Conservation (phyloP, 805 yeast genomes). For the Nakazawaea siamensis region DNA sequence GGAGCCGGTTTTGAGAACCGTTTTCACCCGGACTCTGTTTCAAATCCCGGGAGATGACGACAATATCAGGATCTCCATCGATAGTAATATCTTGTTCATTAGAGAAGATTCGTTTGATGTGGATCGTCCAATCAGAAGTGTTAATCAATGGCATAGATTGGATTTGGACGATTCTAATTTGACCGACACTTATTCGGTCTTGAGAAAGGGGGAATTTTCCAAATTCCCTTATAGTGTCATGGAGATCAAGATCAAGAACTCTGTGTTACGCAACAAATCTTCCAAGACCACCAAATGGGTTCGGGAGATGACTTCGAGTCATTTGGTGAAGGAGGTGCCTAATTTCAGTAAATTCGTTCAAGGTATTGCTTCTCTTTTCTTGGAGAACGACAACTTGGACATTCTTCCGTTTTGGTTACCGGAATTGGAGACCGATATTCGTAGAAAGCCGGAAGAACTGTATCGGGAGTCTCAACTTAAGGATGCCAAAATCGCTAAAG, state of each 20-base stretch:
- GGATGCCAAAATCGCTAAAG: slow-evolving; percentile 36
- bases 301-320: slow-evolving; percentile 73
- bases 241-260: slow-evolving; percentile 59
- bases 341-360: slow-evolving; percentile 89
- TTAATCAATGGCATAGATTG: slow-evolving; percentile 82
- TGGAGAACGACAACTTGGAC: slow-evolving; percentile 82
- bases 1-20: slow-evolving; percentile 81
- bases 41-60: slow-evolving; percentile 94
- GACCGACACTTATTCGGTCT: slow-evolving; percentile 56
- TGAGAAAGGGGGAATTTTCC: slow-evolving; percentile 79
- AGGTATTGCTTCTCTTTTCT: slow-evolving; percentile 80
- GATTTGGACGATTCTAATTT: slow-evolving; percentile 68
- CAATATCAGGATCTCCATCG: slow-evolving; percentile 81
- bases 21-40: slow-evolving; percentile 88
- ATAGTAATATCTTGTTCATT: slow-evolving; percentile 78
- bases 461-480: slow-evolving; percentile 57
- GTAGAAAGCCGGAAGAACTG: slow-evolving; percentile 64
- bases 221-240: slow-evolving; percentile 82
- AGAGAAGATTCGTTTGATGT: slow-evolving; percentile 87
- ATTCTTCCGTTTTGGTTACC: slow-evolving; percentile 88
- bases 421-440: slow-evolving; percentile 73
- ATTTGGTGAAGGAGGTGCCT: slow-evolving; percentile 88
- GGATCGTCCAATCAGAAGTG: slow-evolving; percentile 84
- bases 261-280: slow-evolving; percentile 41
- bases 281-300: slow-evolving; percentile 58